Evolutionary conservation across 192 early-diverging fungal species (phyloP), one percentile per base, ranked within the genome.

Genomic region (Martensiomyces pterosporus): DNA sequence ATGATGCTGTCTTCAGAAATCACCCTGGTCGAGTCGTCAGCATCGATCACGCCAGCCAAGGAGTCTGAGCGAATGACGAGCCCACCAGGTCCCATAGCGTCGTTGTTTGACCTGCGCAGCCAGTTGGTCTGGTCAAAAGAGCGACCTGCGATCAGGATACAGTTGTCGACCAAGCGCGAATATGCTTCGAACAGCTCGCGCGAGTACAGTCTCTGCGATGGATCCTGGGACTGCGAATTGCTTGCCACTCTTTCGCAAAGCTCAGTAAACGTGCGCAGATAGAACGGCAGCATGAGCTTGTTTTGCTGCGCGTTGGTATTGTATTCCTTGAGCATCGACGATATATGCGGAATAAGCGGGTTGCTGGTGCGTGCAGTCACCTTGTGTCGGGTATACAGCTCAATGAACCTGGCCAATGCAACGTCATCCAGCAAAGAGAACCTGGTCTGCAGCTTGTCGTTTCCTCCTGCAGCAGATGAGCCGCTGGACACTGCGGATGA

Each of bases 71-170:
- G 57, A 15, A 69, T 27, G 3, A 61, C 39, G 17, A 61, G 47
- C 8, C 35, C 39, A 5, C 33, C 49, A 19, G 41, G 24, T 7
- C 8, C 6, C 4, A 25, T 35, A 0, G 32, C 18, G 19, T 59
- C 61, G 4, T 42, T n/a, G 8, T 52, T 35, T 9, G 45, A 14
- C 1, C 67, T 27, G 3, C 67, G 49, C 32, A 71, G 43, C 63
- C 71, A 61, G 5, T 49, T 56, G 2, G 64, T 47, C 38, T 89
- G 84, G 24, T 89, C 88, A 53, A 89, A 86, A 17, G 85, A 76
- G 15, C 82, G 80, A 8, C 89, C 91, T 0, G 81, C 80, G 43
- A 87, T 83, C 34, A 85, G 62, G 15, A 90, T 81, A 52, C 89
- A 89, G 24, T 80, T 80, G 40, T 93, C 91, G 18, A 85, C 55